Evolutionary conservation across 2,329 filamentous ascomycete genomes (phyloP), one percentile per base, ranked within the genome.

Genomic region (Ophiostoma ulmi): DNA sequence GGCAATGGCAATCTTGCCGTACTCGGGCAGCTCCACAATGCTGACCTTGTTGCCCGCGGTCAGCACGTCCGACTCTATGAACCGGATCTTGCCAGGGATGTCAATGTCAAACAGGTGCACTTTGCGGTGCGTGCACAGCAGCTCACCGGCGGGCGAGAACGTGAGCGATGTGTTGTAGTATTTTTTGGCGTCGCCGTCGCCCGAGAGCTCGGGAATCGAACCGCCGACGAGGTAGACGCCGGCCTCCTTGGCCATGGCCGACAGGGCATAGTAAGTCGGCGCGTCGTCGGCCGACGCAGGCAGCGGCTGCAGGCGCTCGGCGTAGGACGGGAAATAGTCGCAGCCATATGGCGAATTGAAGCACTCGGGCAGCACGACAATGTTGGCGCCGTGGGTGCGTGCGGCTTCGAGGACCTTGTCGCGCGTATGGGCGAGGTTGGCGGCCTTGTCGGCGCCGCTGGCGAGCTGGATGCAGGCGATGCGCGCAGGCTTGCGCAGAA

Each of bases 341-440:
- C 89, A 93, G 75, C 95, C 95, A 81, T 99, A 99, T 10, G 95
- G 95, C 61, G 92, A 96, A 84, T 99, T 99, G 88, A 99, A 99
- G 85, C 95, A 99, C 83, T 99, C 95, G 48, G 95, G 95, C 22
- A 99, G 87, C 44, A 98, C 93, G 74, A 98, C 90, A 72, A 99
- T 88, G 71, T 91, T 88, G 72, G 94, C 93, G 75, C 94, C 94
- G 3, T 83, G 83, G 36, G 83, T 80, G 35, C 93, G 36, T n/a
- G 68, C 90, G 5, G 95, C 94, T 79, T 93, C 89, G 73, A 93
- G 86, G 72, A 98, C 93, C 78, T 95, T 94, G 63, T 85, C 84
- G 71, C 91, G 90, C 14, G 95, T 94, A 78, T 90, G 90, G 31
- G 85, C 78, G 73, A 99, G 92, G 81, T 99, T 99, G 75, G 86